Conservation (phyloP, 768 basidiomycete species). For the Suillus decipiens region DNA sequence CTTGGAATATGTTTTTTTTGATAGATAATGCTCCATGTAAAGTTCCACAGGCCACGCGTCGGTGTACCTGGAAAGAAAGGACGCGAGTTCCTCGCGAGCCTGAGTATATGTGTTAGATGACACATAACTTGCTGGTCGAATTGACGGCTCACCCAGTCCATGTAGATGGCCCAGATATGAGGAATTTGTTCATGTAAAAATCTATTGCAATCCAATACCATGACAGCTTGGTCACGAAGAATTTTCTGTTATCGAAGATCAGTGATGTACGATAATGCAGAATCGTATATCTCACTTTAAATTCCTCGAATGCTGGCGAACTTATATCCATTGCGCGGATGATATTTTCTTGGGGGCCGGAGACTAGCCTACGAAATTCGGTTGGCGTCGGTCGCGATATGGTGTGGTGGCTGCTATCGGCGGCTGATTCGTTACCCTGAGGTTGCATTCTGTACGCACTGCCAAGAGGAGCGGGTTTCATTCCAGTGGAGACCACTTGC, state of each 20-base stretch:
- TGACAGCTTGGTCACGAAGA: not conserved
- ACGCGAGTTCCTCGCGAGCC: not conserved
- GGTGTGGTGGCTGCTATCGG: not conserved
- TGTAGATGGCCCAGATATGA: not conserved
- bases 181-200: not conserved
- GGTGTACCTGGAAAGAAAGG: not conserved
- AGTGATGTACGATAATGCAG: not conserved
- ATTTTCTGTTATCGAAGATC: constrained; percentile 1
- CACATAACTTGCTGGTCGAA: no score
- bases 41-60: constrained; percentile 8
- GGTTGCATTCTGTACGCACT: not conserved
- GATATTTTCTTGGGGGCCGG: not conserved
- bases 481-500: constrained; percentile 8
- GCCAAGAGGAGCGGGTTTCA: not conserved
- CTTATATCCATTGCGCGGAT: not conserved
- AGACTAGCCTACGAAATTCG: not conserved
- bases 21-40: not conserved
- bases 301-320: not conserved
- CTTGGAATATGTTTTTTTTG: not conserved
- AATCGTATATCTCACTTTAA: not conserved
- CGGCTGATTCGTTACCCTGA: not conserved
- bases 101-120: not conserved
- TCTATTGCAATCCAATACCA: not conserved
- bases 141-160: not conserved
- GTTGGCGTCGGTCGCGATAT: not conserved